phyloP scores from a whole-genome alignment of 495 filamentous ascomycete species.

The Daldinia bambusicola region DNA sequence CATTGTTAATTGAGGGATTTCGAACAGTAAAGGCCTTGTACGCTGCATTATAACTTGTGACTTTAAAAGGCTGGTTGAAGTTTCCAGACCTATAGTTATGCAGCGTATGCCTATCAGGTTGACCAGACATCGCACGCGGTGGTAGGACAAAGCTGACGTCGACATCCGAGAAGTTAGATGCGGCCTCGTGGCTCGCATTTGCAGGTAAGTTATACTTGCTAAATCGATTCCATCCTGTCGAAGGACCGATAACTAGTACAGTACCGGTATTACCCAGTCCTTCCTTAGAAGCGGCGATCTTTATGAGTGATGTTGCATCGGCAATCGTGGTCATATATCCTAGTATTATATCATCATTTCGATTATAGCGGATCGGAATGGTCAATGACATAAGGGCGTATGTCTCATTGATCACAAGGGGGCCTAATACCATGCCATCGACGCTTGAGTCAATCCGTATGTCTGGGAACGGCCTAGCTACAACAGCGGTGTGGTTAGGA shows the following conservation, averaged over 20 bases:
- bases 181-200: slow-evolving; percentile 49
- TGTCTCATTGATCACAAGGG: slow-evolving; percentile 70
- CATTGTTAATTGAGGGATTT: slow-evolving; percentile 64
- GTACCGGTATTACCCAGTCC: slow-evolving; percentile 74
- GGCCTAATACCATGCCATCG: slow-evolving; percentile 72
- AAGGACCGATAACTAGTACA: slow-evolving; percentile 73
- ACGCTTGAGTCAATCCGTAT: slow-evolving; percentile 62
- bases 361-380: slow-evolving; percentile 74
- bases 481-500: slow-evolving; percentile 52
- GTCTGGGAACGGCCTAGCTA: slow-evolving; percentile 58
- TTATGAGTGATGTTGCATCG: slow-evolving; percentile 67
- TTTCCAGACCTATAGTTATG: slow-evolving; percentile 54
- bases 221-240: slow-evolving; percentile 72
- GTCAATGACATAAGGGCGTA: slow-evolving; percentile 86
- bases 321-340: slow-evolving; percentile 80
- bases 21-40: slow-evolving; percentile 61
- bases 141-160: slow-evolving; percentile 61
- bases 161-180: slow-evolving; percentile 51
- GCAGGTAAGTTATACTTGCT: slow-evolving; percentile 50
- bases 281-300: slow-evolving; percentile 68
- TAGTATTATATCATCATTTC: slow-evolving; percentile 66
- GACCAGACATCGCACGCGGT: slow-evolving; percentile 48
- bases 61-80: slow-evolving; percentile 63
- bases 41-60: slow-evolving; percentile 67
- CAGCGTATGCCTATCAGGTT: slow-evolving; percentile 59